Evolutionary conservation across 495 filamentous ascomycete species (phyloP).

Genomic region (Choiromyces venosus): DNA sequence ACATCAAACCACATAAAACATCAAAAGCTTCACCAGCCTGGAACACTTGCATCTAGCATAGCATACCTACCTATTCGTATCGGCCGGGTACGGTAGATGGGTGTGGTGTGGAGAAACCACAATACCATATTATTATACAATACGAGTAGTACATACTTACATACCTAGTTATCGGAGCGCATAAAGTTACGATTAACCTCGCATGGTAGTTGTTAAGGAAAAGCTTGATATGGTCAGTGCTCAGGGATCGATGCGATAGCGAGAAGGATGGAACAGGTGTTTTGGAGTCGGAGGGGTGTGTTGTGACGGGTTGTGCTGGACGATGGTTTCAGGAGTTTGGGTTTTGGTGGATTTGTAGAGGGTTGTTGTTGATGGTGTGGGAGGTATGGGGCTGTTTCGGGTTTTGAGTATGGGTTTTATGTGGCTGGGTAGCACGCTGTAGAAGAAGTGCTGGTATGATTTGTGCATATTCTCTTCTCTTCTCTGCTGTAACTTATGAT

Average conservation of each 20-base stretch:
- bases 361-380: too few relatives aligned
- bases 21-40: slow-evolving; percentile 1
- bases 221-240: slow-evolving; percentile 5
- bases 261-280: slow-evolving; percentile 7
- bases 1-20: slow-evolving; percentile 32
- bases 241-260: not conserved
- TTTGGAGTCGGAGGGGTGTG: slow-evolving; percentile 20
- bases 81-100: slow-evolving; percentile 17
- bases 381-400: not conserved
- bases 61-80: not conserved
- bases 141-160: too few relatives aligned
- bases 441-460: too few relatives aligned
- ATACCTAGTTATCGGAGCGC: slow-evolving; percentile 19
- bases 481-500: not conserved
- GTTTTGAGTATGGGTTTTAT: not conserved
- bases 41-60: not conserved
- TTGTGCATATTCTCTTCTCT: too few relatives aligned
- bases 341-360: too few relatives aligned
- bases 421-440: too few relatives aligned
- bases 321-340: slow-evolving; percentile 31
- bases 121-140: too few relatives aligned
- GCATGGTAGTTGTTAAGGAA: slow-evolving; percentile 8
- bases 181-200: slow-evolving; percentile 25
- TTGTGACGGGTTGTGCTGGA: slow-evolving; percentile 34
- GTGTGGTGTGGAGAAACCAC: not conserved